phyloP scores from a whole-genome alignment of 1,284 basidiomycete species.

The Papiliotrema laurentii region DNA sequence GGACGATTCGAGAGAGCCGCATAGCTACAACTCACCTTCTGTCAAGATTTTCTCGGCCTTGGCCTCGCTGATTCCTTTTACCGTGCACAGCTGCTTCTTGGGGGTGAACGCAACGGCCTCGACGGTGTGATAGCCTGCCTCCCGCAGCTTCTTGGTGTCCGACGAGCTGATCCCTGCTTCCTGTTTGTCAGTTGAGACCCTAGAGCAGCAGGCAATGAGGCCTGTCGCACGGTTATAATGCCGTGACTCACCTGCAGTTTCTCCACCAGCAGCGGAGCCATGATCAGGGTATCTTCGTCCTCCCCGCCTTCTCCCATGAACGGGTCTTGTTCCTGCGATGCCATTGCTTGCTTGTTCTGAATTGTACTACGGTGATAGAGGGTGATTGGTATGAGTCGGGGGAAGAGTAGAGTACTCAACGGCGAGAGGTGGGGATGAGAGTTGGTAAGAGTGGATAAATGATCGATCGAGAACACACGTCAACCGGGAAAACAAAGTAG shows the following conservation, averaged over 20 bases:
- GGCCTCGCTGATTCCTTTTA: slow-evolving; percentile 96
- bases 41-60: slow-evolving; percentile 96
- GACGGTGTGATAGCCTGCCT: slow-evolving; percentile 88
- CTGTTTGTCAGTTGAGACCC: slow-evolving; percentile 26
- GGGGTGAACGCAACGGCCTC: slow-evolving; percentile 97
- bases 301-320: slow-evolving; percentile 33
- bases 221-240: not conserved
- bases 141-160: slow-evolving; percentile 91
- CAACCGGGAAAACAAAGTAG: slow-evolving; percentile 1
- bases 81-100: slow-evolving; percentile 83
- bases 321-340: slow-evolving; percentile 34
- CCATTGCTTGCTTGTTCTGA: slow-evolving; percentile 17
- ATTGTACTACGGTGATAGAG: not conserved
- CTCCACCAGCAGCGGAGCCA: slow-evolving; percentile 73
- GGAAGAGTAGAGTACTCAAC: not conserved
- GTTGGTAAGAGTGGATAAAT: not conserved
- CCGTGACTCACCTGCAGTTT: slow-evolving; percentile 60
- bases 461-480: not conserved
- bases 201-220: not conserved
- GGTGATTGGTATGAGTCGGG: not conserved
- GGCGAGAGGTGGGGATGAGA: not conserved
- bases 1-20: not conserved
- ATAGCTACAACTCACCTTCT: slow-evolving; percentile 62
- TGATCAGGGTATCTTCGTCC: slow-evolving; percentile 57
- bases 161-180: slow-evolving; percentile 86